Percentiles rank a stretch among this genome's conserved stretches.
phyloP scores from a whole-genome alignment of 192 early-diverging fungal species.

The Coemansia sp. region DNA sequence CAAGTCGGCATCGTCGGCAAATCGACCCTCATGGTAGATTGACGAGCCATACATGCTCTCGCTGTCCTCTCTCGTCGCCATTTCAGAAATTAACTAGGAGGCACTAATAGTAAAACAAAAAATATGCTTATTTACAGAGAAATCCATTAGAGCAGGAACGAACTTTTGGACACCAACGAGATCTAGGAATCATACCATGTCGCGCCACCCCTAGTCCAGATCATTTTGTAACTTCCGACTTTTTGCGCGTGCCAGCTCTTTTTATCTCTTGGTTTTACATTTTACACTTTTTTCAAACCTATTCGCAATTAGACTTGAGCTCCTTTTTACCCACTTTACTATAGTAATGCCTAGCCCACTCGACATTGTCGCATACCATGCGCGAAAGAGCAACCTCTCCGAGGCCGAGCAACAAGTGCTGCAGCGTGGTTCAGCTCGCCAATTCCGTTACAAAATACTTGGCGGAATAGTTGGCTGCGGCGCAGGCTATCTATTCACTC shows the following conservation, averaged over 20 bases:
- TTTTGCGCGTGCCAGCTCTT: no score
- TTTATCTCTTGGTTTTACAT: no score
- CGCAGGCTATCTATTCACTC: constrained; percentile 27
- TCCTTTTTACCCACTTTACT: not conserved
- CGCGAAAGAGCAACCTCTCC: constrained; percentile 28
- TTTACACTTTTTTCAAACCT: not conserved
- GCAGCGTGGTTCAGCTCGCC: constrained; percentile 3
- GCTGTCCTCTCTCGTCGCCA: constrained; percentile 26
- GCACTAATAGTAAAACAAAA: not conserved
- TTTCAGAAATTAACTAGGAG: constrained; percentile 7
- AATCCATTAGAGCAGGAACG: not conserved
- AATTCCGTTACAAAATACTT: not conserved
- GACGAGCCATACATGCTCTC: constrained; percentile 56
- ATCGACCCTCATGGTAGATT: constrained; percentile 34
- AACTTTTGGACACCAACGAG: no score
- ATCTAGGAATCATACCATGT: not conserved
- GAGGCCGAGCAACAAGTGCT: constrained; percentile 29
- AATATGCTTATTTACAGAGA: no score
- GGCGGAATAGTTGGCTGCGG: constrained; percentile 22
- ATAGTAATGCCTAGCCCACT: constrained; percentile 27
- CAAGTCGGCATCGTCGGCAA: constrained; percentile 41
- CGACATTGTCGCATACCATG: constrained; percentile 13
- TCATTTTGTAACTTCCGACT: not conserved
- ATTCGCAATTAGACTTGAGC: not conserved
- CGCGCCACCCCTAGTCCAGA: not conserved